These are phyloP conservation scores for Azolla pinnata DNA, from an alignment of 75 land plant genomes.

Conservation along the genomic window DNA sequence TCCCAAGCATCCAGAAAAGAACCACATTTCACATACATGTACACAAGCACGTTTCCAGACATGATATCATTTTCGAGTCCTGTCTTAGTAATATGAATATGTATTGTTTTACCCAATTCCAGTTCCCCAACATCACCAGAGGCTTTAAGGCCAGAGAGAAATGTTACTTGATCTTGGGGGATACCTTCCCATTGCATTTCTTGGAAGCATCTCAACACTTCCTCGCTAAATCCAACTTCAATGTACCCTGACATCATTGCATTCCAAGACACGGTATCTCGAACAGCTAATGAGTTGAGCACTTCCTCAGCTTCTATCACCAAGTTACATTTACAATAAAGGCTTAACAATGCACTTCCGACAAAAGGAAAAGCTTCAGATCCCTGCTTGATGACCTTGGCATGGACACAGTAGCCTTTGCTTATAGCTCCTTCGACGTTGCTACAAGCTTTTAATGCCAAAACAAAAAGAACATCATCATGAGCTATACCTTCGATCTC, in stretches of 20 bases:
- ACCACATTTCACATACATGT: conserved; percentile 25
- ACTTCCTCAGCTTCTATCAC: conserved; percentile 19
- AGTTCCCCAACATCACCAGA: conserved; percentile 2
- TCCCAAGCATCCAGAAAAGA: conserved; percentile 10
- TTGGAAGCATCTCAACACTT: conserved; percentile 9
- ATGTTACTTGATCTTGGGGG: conserved; percentile 31
- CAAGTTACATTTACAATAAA: conserved; percentile 24
- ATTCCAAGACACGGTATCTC: conserved; percentile 28
- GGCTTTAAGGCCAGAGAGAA: conserved; percentile 19
- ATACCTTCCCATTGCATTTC: conserved; percentile 19
- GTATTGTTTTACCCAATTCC: conserved; percentile 12
- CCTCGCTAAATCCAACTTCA: neutral
- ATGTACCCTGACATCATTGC: conserved; percentile 27
- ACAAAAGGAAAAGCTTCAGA: neutral
- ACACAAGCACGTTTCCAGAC: conserved; percentile 14
- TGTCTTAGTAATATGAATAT: conserved; percentile 9
- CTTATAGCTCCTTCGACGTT: neutral
- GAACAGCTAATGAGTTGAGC: conserved; percentile 33
- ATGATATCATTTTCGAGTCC: conserved; percentile 21
- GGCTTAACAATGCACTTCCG: conserved; percentile 38
- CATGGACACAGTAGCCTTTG: neutral
- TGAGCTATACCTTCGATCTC: neutral
- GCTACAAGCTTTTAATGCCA: conserved; percentile 16
- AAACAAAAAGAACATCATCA: conserved; percentile 9
- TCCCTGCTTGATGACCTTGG: neutral